Base-by-base conservation (phyloP, 2,329 filamentous ascomycete species). In the Penicillium sp. region DNA sequence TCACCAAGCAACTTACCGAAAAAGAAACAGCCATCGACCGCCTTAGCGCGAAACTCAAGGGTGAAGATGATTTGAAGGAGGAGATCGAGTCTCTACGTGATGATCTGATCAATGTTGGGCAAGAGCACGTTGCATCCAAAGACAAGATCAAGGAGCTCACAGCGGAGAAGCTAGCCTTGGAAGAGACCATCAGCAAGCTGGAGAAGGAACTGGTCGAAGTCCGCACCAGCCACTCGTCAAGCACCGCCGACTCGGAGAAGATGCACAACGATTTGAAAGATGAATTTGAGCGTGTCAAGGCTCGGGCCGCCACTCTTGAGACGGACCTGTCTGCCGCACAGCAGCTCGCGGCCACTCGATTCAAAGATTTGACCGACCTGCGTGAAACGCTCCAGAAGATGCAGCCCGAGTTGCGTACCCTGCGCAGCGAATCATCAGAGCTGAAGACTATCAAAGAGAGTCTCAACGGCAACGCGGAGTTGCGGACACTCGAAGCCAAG, bases 1-100 rank as follows among this genome's bases (percentile, higher is more conserved):
- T 72, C 11, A 66, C 57, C 7, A 48, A 60, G 16, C 63, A 71
- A 37, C 49, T 72, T 4, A 56, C 55, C 9, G 73, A 80, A 31
- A 90, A 89, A 60, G 84, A 90, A 54, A 75, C 76, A 1, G 82
- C 83, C 31, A 89, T 96, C 42, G 81, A 87, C 44, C 78, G 77
- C 11, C 73, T 96, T 4, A 79, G 80, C 22, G 78, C 80, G 46
- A 84, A 85, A 65, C 75, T 87, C 61, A 86, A 84, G 13, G 87
- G 93, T 46, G 79, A 84, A 60, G 87, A 91, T 44, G 84, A 85
- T 16, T 74, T 95, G 35, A 78, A 81, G 22, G 90, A 95, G 59
- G 90, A 97, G 69, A 86, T 96, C 48, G 89, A 94, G 59, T 83
- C 80, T 3, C 73, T 97, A 50, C 81, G 85, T 41, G 88, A 95